Evolutionary conservation across 257 asterid species (phyloP).

Genomic region (Gentiana straminea): DNA sequence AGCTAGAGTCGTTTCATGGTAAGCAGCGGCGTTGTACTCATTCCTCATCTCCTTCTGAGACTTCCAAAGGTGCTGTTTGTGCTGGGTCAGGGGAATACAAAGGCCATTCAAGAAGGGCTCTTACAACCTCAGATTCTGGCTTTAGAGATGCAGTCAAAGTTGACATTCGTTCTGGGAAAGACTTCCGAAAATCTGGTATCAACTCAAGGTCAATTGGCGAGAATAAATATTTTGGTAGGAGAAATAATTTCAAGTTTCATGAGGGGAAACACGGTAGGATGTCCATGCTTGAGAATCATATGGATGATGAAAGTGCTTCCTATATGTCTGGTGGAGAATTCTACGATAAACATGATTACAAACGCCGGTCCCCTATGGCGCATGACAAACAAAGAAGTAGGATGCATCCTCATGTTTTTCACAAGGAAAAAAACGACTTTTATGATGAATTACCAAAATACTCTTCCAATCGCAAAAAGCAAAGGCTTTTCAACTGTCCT

Average conservation of each 20-base stretch:
- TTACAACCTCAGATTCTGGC: constrained; percentile 14
- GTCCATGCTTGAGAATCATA: constrained; percentile 13
- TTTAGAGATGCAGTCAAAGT: constrained; percentile 9
- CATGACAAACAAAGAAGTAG: constrained; percentile 11
- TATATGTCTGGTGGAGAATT: constrained; percentile 16
- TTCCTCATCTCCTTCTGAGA: constrained; percentile 22
- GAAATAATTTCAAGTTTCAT: constrained; percentile 15
- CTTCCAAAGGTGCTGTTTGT: constrained; percentile 17
- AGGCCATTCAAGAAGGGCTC: constrained; percentile 12
- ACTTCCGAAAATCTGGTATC: constrained; percentile 12
- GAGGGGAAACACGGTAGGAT: constrained; percentile 15
- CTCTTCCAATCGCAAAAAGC: constrained; percentile 11
- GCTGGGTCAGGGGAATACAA: constrained; percentile 12
- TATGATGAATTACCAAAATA: constrained; percentile 14
- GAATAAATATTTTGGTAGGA: constrained; percentile 16
- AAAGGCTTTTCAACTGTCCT: constrained; percentile 18
- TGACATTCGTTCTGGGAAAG: constrained; percentile 16
- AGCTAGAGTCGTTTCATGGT: constrained; percentile 24
- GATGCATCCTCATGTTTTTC: constrained; percentile 12
- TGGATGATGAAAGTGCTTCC: constrained; percentile 20
- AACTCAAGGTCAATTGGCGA: constrained; percentile 12
- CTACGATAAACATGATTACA: constrained; percentile 11
- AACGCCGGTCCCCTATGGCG: constrained; percentile 1
- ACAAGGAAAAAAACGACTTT: constrained; percentile 12
- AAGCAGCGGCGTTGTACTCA: constrained; percentile 20